Evolutionary conservation across 2,329 filamentous ascomycete genomes (phyloP).

Genomic region (Neodidymelliopsis sp.): DNA sequence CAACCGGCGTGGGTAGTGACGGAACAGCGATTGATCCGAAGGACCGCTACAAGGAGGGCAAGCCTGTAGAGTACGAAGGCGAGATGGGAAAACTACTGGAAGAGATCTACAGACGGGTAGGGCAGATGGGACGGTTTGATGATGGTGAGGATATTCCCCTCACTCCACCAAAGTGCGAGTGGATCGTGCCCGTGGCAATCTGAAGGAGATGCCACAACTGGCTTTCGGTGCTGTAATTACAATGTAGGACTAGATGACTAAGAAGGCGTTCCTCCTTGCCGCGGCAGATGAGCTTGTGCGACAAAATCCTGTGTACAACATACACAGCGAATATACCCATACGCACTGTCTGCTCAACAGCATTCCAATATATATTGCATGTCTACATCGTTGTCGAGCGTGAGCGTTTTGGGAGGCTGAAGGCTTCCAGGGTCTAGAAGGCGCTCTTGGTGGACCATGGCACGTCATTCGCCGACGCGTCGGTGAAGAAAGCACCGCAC

Average conservation of each 20-base stretch:
- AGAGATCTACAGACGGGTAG: slow-evolving; percentile 70
- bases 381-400: neutral
- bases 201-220: no score
- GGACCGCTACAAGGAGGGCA: slow-evolving; percentile 66
- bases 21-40: slow-evolving; percentile 39
- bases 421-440: no score
- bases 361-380: neutral
- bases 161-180: slow-evolving; percentile 79
- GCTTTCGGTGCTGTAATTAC: no score
- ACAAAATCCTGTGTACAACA: no score
- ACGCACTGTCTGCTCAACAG: no score
- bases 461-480: slow-evolving; percentile 10
- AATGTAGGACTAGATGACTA: slow-evolving; percentile 1
- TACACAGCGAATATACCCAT: no score
- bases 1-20: slow-evolving; percentile 13
- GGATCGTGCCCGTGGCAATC: slow-evolving; percentile 54
- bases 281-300: no score
- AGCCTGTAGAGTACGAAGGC: slow-evolving; percentile 64
- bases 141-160: slow-evolving; percentile 76
- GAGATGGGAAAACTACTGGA: slow-evolving; percentile 61
- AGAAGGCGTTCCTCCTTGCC: no score
- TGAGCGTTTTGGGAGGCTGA: neutral
- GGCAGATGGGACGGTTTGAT: slow-evolving; percentile 71
- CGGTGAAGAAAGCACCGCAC: neutral
- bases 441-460: no score